phyloP scores from a whole-genome alignment of 2,329 filamentous ascomycete species.

The Exophiala viscosa region DNA sequence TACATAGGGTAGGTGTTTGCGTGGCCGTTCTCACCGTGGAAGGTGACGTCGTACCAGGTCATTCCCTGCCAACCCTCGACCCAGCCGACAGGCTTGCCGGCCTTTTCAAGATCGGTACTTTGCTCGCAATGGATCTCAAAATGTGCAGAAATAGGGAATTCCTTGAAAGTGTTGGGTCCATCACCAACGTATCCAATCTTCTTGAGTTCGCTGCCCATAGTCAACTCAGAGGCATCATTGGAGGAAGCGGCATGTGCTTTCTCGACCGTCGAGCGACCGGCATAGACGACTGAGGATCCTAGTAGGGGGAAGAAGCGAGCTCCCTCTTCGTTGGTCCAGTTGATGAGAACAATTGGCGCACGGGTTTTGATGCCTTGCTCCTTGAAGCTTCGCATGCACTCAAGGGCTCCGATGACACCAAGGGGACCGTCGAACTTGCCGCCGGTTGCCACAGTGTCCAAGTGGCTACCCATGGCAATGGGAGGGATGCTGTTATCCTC shows the following conservation, averaged over 20 bases:
- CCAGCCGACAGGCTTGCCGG: slow-evolving; percentile 20
- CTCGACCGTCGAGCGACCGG: slow-evolving; percentile 17
- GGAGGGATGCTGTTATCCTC: slow-evolving; percentile 27
- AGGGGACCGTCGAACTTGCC: slow-evolving; percentile 30
- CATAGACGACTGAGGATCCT: slow-evolving; percentile 19
- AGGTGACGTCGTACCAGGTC: slow-evolving; percentile 21
- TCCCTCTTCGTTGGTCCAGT: slow-evolving; percentile 32
- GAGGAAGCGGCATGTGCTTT: slow-evolving; percentile 6
- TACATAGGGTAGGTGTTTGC: slow-evolving; percentile 22
- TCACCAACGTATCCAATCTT: slow-evolving; percentile 22
- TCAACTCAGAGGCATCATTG: slow-evolving; percentile 13
- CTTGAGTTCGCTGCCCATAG: slow-evolving; percentile 17
- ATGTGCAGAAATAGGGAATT: slow-evolving; percentile 21
- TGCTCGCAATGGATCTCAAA: slow-evolving; percentile 23
- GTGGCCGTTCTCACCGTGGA: slow-evolving; percentile 22
- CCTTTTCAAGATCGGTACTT: slow-evolving; percentile 17
- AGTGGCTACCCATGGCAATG: slow-evolving; percentile 31
- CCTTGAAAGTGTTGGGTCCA: slow-evolving; percentile 18
- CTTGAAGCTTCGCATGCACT: slow-evolving; percentile 37
- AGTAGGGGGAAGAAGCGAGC: slow-evolving; percentile 21
- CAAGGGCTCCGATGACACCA: slow-evolving; percentile 30
- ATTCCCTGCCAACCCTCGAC: slow-evolving; percentile 20
- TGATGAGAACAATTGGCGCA: slow-evolving; percentile 29
- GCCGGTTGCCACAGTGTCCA: slow-evolving; percentile 30
- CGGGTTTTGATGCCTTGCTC: slow-evolving; percentile 32